Base-by-base conservation (phyloP, 176 grass and related monocot species). In the Bromus sterilis region DNA sequence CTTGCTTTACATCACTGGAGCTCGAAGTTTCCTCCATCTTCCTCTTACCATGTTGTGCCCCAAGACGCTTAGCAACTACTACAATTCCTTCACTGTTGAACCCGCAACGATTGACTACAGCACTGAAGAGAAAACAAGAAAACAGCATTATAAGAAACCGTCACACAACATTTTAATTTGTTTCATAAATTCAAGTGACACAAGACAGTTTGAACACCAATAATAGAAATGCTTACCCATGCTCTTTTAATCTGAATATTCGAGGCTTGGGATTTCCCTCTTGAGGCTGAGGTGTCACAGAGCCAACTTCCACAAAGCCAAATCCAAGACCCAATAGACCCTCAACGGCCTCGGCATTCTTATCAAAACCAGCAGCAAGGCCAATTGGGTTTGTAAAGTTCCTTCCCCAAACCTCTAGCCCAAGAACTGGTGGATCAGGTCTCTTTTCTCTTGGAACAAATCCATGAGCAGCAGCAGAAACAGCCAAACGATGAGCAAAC, bases 271-370 rank as follows among this genome's bases (percentile, higher is more conserved):
- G 91, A 79, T 99, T 99, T 83, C 93, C 96, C 30, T 99, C 93
- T 67, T 99, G 96, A 36, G 96, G 91, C 76, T 90, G 89, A 35
- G 96, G 96, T 46, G 96, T 99, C 66, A 95, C 96, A 56, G 91
- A 99, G 24, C 96, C 96, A 88, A 99, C 96, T 86, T 99, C 96
- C 39, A 99, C 91, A 90, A 95, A 99, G 39, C 96, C 96, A 82
- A 99, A 99, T 12, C 96, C 96, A 66, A 99, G 58, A 31, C 96
- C 96, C 70, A 95, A 59, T 34, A 99, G 79, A 66, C 91, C 89
- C 86, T 99, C 96, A 70, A 99, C 82, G 69, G 96, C 96, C 87
- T 95, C 85, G 7, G 93, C 96, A 83, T 99, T 91, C 88, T 99
- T 99, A 86, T 99, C 96, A 74, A 99, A 99, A 59, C 96, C 96